Evolutionary conservation across 768 basidiomycete genomes (phyloP), one percentile per base, ranked within the genome.

Genomic region (Mycena venus): DNA sequence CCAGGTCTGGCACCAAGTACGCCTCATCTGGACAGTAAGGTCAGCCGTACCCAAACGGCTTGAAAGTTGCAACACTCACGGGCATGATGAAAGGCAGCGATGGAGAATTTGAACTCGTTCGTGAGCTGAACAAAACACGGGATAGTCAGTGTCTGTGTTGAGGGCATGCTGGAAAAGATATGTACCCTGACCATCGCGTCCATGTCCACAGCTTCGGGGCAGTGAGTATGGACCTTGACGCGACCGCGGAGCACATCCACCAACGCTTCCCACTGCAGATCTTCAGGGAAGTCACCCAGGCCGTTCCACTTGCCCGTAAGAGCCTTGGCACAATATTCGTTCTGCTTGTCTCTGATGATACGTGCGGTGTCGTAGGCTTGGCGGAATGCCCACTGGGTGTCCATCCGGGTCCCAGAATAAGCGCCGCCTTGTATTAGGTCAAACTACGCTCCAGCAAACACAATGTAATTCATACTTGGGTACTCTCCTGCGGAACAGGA

Each of bases 71-170:
- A 23, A 17, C 23, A 58, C 53, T 32, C 25, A 75, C 75, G 72
- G 2, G 95, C 94, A 75, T 95, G 94, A 77, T 95, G 94, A 82
- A 95, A 91, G 0, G 92, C 92, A 0, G 94, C 90, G 34, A 95
- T 85, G 0, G 92, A 89, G 83, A 94, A 94, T 75, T 94, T 85
- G 85, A 95, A 96, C 75, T 96, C 95, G 81, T 96, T 94, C 14
- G 94, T 91, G 2, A 96, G 85, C 88, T 94, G 67, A 5, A 2
- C 12, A 6, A 2, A 36, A 40, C 27, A 42, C 3, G 29, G 23
- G 31, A 53, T 9, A 8, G 11, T 15, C 36, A 51, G 7, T 6
- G n/a, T n/a, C n/a, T n/a, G n/a, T 3, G 6, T 25, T 56, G 15
- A n/a, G 8, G 17, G 40, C 17, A 51, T 5, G 12, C 0, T 11